Conservation (phyloP, 805 yeast genomes). For the Myxozyma neglecta region DNA sequence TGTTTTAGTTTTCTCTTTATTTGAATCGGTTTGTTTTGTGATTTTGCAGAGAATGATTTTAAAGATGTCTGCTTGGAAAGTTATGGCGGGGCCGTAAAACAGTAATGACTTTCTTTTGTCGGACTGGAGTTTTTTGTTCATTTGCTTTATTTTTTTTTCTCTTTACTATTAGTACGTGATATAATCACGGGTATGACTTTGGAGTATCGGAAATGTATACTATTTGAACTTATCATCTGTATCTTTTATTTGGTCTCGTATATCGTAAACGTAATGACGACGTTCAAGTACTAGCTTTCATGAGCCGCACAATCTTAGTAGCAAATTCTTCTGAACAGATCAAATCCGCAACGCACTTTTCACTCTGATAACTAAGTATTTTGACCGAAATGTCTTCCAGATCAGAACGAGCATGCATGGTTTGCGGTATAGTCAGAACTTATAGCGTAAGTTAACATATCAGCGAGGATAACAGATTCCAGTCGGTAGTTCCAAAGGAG, state of each 20-base stretch:
- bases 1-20: background rate
- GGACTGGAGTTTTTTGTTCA: background rate
- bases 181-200: background rate
- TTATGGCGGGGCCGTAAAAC: background rate
- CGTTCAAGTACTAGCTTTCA: background rate
- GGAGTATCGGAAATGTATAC: background rate
- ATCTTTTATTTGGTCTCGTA: too few species aligned
- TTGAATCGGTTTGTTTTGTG: background rate
- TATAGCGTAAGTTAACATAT: constrained; percentile 50
- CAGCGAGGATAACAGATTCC: background rate
- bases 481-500: background rate
- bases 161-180: background rate
- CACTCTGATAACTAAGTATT: too few species aligned
- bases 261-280: background rate
- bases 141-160: background rate
- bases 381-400: constrained; percentile 33
- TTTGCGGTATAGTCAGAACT: constrained; percentile 90
- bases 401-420: constrained; percentile 93
- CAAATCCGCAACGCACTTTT: background rate
- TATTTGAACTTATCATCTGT: background rate
- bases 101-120: background rate
- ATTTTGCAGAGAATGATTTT: background rate
- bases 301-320: background rate
- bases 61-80: background rate
- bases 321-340: background rate